Percentiles rank a stretch among this genome's conserved stretches.
Conservation (phyloP, 164 flowering plant genomes). For the Platanus orientalis region DNA sequence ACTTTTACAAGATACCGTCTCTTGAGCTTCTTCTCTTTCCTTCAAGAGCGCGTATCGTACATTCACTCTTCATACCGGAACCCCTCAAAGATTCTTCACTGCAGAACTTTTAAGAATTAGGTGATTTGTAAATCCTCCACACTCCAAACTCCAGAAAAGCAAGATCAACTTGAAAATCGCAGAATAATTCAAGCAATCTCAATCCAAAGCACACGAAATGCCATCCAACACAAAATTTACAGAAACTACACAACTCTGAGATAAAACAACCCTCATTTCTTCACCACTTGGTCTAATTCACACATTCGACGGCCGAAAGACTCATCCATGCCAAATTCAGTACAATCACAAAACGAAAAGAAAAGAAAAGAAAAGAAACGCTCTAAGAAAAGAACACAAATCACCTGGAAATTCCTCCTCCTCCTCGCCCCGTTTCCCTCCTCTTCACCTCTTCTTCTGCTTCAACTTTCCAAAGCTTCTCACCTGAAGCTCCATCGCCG, state of each 20-base stretch:
- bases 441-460: not conserved
- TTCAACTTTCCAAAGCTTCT: not conserved
- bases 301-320: not conserved
- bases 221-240: not conserved
- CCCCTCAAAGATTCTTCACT: not conserved
- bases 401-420: not conserved
- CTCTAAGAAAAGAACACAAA: not conserved
- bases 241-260: not conserved
- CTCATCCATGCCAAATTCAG: not conserved
- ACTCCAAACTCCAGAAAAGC: not conserved
- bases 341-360: no score
- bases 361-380: no score
- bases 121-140: not conserved
- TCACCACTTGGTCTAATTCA: not conserved
- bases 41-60: not conserved
- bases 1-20: not conserved
- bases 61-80: slow-evolving; percentile 1
- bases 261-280: not conserved
- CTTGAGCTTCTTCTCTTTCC: slow-evolving; percentile 7
- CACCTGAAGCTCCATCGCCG: slow-evolving; percentile 3
- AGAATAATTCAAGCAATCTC: slow-evolving; percentile 2
- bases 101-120: not conserved
- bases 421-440: not conserved
- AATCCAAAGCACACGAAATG: not conserved
- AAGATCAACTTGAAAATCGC: not conserved